Conservation (phyloP, 257 asterid species). For the Lantana camara region DNA sequence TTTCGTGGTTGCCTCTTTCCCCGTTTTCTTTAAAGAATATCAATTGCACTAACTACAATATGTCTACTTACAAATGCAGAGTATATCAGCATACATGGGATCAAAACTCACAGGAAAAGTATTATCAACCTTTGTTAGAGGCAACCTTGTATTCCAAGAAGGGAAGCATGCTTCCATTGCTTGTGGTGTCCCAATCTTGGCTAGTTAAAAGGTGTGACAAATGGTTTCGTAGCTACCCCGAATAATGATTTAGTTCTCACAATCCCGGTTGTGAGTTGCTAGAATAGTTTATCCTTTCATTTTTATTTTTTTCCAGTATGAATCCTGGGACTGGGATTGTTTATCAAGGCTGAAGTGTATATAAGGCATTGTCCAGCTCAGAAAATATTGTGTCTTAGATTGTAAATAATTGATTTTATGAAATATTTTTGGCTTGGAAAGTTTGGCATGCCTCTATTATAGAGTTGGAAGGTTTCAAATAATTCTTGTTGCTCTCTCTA, state of each 20-base stretch:
- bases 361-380: constrained; percentile 10
- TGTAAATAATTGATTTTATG: neutral
- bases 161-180: constrained; percentile 77
- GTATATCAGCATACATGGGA: constrained; percentile 85
- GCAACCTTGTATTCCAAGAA: constrained; percentile 69
- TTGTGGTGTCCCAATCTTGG: constrained; percentile 73
- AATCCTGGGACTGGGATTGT: too few species aligned
- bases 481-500: too few species aligned
- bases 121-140: constrained; percentile 73
- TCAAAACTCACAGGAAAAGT: constrained; percentile 77
- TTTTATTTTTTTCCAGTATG: too few species aligned
- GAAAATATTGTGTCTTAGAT: neutral
- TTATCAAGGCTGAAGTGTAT: constrained; percentile 26
- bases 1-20: too few species aligned
- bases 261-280: constrained; percentile 21
- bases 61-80: constrained; percentile 50
- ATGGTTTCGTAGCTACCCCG: constrained; percentile 3
- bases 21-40: too few species aligned
- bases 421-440: neutral
- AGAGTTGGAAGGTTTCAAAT: too few species aligned
- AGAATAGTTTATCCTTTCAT: too few species aligned
- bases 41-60: neutral
- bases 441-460: too few species aligned
- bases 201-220: constrained; percentile 27
- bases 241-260: neutral